Percentiles rank a stretch among this genome's conserved stretches.
Evolutionary conservation across 108 stramenopile genomes (phyloP).

Genomic region (Nannochloropsis salina): DNA sequence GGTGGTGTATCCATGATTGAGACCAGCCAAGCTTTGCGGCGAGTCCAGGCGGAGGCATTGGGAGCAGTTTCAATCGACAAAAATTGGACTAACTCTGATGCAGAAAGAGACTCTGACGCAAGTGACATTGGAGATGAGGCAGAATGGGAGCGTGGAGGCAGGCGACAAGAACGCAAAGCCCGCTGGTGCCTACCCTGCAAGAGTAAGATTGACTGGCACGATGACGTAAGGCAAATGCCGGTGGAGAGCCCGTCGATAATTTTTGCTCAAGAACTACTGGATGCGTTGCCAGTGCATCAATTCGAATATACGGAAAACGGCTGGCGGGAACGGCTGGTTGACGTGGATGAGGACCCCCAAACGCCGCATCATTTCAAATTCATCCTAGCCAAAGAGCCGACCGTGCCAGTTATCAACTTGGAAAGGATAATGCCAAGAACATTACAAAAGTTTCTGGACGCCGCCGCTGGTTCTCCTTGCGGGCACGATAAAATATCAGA

Average conservation of each 20-base stretch:
- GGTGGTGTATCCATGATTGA: constrained; percentile 80
- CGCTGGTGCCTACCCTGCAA: background rate
- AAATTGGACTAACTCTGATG: background rate
- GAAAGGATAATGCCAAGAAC: constrained; percentile 23
- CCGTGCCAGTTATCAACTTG: background rate
- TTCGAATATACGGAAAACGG: constrained; percentile 71
- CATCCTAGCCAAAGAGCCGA: background rate
- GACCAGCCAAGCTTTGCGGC: constrained; percentile 66
- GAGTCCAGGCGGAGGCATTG: constrained; percentile 66
- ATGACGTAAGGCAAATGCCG: constrained; percentile 27
- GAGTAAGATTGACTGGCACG: background rate
- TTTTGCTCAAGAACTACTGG: constrained; percentile 86
- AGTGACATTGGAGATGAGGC: constrained; percentile 25
- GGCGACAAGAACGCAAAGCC: background rate
- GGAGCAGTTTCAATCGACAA: constrained; percentile 28
- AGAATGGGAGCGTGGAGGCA: constrained; percentile 32
- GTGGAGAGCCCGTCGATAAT: constrained; percentile 58
- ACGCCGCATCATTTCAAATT: background rate
- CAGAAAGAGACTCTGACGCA: background rate
- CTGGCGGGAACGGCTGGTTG: constrained; percentile 91
- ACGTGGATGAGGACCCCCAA: constrained; percentile 56
- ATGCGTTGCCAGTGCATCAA: constrained; percentile 87
- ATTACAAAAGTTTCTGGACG: constrained; percentile 31
- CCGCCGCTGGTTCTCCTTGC: background rate
- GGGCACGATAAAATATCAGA: constrained; percentile 21